Percentiles rank a stretch among this genome's conserved stretches.
These are phyloP conservation scores for Chenopodium suecicum DNA, from an alignment of 148 eudicot genomes.

Conservation along the genomic window DNA sequence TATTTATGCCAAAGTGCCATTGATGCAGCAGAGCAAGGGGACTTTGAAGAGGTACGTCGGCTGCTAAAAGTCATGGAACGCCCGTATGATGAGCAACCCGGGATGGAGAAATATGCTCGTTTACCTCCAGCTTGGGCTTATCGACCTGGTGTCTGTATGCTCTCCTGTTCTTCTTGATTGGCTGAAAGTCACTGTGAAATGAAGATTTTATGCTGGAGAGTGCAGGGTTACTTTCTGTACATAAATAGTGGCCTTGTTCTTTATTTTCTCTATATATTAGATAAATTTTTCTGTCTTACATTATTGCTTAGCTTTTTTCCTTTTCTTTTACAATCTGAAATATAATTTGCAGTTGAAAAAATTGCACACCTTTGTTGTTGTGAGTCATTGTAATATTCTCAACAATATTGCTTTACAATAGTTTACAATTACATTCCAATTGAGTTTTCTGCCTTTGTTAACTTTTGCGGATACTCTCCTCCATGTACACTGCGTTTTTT, in stretches of 20 bases:
- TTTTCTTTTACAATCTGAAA: not conserved
- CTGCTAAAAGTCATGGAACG: constrained; percentile 76
- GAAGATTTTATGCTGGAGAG: not conserved
- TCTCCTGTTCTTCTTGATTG: constrained; percentile 86
- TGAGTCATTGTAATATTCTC: not conserved
- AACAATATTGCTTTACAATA: not conserved
- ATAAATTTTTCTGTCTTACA: not conserved
- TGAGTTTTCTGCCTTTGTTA: not conserved
- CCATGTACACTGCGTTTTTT: too few relatives aligned
- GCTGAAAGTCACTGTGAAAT: not conserved
- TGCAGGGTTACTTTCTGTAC: constrained; percentile 24
- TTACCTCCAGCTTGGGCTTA: constrained; percentile 99
- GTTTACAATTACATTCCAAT: not conserved
- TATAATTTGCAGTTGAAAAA: not conserved
- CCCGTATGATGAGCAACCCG: constrained; percentile 93
- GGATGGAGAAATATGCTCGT: constrained; percentile 95
- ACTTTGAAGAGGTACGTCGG: constrained; percentile 72
- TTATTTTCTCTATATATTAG: not conserved
- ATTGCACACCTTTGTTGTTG: not conserved
- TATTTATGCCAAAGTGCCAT: constrained; percentile 93
- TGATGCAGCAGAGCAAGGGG: constrained; percentile 91
- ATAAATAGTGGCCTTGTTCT: constrained; percentile 20
- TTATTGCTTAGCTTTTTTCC: not conserved
- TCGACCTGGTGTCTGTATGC: constrained; percentile 97
- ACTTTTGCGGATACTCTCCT: too few relatives aligned